A percentile compares a stretch with the other conserved stretches of the same genome.
Conservation (phyloP, 2,329 filamentous ascomycete genomes). For the Stemphylium lycopersici region DNA sequence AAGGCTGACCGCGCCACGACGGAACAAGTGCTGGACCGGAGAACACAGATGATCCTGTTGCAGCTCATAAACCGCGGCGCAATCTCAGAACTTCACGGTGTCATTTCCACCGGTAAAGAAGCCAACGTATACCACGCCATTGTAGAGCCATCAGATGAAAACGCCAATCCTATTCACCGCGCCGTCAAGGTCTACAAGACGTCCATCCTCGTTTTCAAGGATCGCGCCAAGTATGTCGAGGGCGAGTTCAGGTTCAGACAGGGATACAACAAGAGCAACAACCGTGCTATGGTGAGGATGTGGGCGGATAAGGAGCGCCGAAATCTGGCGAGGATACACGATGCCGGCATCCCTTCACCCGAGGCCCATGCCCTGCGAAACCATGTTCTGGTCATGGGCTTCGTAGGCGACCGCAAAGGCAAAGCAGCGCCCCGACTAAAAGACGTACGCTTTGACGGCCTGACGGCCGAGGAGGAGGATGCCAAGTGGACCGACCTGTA, state of each 20-base stretch:
- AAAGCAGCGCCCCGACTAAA: conserved; percentile 87
- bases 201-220: conserved; percentile 95
- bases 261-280: conserved; percentile 93
- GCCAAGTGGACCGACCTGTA: conserved; percentile 80
- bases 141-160: conserved; percentile 59
- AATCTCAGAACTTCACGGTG: conserved; percentile 90
- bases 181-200: conserved; percentile 99
- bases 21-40: conserved; percentile 91
- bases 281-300: conserved; percentile 94
- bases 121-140: conserved; percentile 97
- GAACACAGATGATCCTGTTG: conserved; percentile 92
- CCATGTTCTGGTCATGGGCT: conserved; percentile 95
- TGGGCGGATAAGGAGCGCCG: conserved; percentile 99
- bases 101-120: conserved; percentile 95
- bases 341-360: conserved; percentile 85
- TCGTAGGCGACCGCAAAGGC: conserved; percentile 85
- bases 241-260: conserved; percentile 91
- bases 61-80: conserved; percentile 94
- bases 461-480: conserved; percentile 63
- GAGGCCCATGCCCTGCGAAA: conserved; percentile 87
- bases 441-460: conserved; percentile 76
- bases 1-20: conserved; percentile 92
- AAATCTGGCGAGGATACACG: conserved; percentile 83
- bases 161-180: conserved; percentile 65
- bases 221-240: conserved; percentile 92